Conservation (phyloP, 1,284 basidiomycete species). For the Cutaneotrichosporon spelunceum region DNA sequence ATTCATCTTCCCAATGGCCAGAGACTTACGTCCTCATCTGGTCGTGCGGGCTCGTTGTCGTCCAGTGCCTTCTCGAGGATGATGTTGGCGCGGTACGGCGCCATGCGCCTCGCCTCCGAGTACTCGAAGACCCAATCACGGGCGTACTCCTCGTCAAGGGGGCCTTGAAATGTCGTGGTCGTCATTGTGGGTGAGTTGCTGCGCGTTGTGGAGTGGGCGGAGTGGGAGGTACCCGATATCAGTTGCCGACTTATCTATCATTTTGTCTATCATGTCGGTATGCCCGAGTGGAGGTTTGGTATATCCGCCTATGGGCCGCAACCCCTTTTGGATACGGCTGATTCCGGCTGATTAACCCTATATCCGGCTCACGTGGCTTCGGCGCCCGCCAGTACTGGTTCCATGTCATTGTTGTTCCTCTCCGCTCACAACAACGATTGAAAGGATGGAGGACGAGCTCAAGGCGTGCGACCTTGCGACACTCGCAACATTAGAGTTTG, state of each 20-base stretch:
- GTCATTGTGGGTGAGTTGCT: conserved; percentile 1
- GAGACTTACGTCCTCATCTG: conserved; percentile 23
- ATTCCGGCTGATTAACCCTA: no score
- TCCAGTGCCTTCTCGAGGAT: conserved; percentile 20
- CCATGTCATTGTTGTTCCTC: no score
- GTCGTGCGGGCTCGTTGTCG: conserved; percentile 11
- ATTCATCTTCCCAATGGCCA: not conserved
- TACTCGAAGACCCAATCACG: conserved; percentile 24
- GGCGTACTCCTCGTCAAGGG: conserved; percentile 22
- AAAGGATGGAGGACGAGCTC: not conserved
- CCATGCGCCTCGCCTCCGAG: conserved; percentile 20
- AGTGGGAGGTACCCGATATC: not conserved
- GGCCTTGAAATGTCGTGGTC: not conserved
- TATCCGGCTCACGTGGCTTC: no score
- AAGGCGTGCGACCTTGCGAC: conserved; percentile 26
- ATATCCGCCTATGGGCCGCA: not conserved
- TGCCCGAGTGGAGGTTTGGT: conserved; percentile 4
- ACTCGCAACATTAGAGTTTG: conserved; percentile 55
- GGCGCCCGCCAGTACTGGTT: no score
- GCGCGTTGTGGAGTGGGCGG: no score
- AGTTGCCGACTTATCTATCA: not conserved
- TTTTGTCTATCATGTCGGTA: not conserved
- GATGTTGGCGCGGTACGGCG: conserved; percentile 21
- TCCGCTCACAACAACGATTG: no score
- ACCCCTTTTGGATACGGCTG: no score